Percentiles rank a stretch among this genome's conserved stretches.
These are phyloP conservation scores for Noccaea caerulescens DNA, from an alignment of 345 rosid genomes.

Conservation along the genomic window DNA sequence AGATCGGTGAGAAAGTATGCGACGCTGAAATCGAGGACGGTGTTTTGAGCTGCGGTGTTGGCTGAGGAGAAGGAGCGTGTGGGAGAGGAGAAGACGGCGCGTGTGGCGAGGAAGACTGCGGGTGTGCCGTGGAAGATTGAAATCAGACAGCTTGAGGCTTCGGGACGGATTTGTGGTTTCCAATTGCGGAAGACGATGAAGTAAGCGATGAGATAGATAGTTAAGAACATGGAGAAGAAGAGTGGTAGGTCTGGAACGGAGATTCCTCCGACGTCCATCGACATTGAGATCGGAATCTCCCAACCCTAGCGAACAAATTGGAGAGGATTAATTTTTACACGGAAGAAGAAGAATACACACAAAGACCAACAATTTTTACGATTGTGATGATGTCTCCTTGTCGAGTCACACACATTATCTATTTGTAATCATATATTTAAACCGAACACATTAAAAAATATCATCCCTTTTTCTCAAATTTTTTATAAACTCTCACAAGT, in stretches of 20 bases:
- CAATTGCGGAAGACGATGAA: constrained; percentile 70
- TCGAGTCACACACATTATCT: too few species aligned
- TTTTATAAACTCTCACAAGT: too few species aligned
- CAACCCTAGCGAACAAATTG: constrained; percentile 15
- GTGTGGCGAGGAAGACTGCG: constrained; percentile 67
- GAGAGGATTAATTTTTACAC: neutral
- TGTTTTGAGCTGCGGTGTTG: constrained; percentile 58
- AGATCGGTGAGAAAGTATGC: constrained; percentile 84
- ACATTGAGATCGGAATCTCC: constrained; percentile 43
- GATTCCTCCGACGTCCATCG: constrained; percentile 28
- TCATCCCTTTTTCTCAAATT: neutral
- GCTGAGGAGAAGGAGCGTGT: constrained; percentile 56
- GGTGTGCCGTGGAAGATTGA: constrained; percentile 85
- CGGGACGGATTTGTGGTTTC: constrained; percentile 66
- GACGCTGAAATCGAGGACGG: constrained; percentile 76
- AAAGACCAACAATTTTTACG: too few species aligned
- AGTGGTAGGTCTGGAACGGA: constrained; percentile 53
- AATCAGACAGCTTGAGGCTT: constrained; percentile 80
- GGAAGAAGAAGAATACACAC: too few species aligned
- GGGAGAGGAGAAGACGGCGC: constrained; percentile 55
- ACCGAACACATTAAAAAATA: neutral
- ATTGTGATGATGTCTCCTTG: too few species aligned
- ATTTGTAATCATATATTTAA: too few species aligned
- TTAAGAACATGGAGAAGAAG: constrained; percentile 60
- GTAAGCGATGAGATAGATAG: constrained; percentile 60